phyloP scores from a whole-genome alignment of 257 asterid species.

The Nicotiana benthamiana region DNA sequence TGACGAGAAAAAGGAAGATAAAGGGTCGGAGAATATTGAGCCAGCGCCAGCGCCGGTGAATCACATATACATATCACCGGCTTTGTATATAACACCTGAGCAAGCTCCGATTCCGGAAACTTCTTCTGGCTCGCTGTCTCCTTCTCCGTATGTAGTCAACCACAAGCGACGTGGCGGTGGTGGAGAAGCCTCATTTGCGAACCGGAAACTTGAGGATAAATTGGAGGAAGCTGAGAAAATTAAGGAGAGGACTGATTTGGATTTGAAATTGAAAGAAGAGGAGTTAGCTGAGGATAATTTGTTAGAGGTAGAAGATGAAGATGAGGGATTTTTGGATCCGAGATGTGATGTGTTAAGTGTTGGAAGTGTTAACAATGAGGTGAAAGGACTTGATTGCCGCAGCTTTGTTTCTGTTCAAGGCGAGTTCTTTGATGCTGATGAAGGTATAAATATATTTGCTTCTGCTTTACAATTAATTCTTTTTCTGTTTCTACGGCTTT shows the following conservation, averaged over 20 bases:
- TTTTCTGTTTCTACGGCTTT: neutral
- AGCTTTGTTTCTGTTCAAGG: constrained; percentile 57
- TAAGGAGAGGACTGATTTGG: neutral
- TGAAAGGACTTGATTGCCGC: constrained; percentile 37
- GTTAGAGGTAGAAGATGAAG: constrained; percentile 22
- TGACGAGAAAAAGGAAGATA: neutral
- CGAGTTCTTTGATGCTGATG: constrained; percentile 79
- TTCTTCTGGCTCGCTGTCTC: constrained; percentile 36
- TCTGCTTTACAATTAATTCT: neutral
- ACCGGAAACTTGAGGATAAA: constrained; percentile 13
- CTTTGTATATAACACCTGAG: constrained; percentile 64
- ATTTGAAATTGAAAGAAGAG: constrained; percentile 3
- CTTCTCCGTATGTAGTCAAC: constrained; percentile 75
- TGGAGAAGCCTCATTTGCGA: constrained; percentile 10
- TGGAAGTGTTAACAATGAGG: constrained; percentile 28
- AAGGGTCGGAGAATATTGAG: neutral
- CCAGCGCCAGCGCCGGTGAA: constrained; percentile 15
- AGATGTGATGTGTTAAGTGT: constrained; percentile 25
- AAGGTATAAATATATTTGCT: constrained; percentile 31
- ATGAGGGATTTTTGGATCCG: constrained; percentile 34
- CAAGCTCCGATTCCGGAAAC: constrained; percentile 56
- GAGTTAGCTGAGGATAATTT: neutral
- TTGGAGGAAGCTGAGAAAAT: constrained; percentile 3
- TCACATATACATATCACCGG: constrained; percentile 70
- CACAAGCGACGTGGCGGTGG: constrained; percentile 65